Base-by-base conservation (phyloP, 495 filamentous ascomycete genomes). In the Penicillium maclennaniae region DNA sequence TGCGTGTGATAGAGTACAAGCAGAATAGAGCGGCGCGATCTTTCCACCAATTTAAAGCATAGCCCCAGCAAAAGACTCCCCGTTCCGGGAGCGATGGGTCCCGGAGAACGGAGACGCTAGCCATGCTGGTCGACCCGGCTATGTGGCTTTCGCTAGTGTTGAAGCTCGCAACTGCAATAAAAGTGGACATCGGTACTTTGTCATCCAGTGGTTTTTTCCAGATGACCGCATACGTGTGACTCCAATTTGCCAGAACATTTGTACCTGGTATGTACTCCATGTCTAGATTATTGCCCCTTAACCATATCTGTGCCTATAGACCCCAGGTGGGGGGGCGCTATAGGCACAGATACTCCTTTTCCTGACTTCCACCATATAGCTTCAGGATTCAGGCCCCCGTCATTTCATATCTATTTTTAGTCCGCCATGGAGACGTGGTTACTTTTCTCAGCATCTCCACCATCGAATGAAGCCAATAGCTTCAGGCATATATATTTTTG, bases 1-100 rank as follows among this genome's bases (percentile, higher is more conserved):
- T 76, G 67, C n/a, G 68, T 50, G 17, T 66, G 69, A 0, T 67
- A 53, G 57, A n/a, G 72, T 69, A 56, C 75, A 69, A 48, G 71
- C 65, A 56, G 51, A 68, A 49, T 75, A 39, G n/a, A 60, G 39
- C 25, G 56, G 63, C 16, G 45, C 54, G 28, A 31, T 55, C 45
- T 0, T 64, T 49, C 5, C 46, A 27, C 15, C n/a, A 28, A 57
- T 48, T 71, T 72, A 56, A 65, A 70, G 63, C 67, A 58, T 61
- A 75, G 19, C 60, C 60, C 23, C 23, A 23, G 23, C n/a, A 75
- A 49, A 7, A 37, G 55, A 21, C 67, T 64, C n/a, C 61, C 60
- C 43, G 36, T 19, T 26, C 53, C 21, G 51, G 47, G 8, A 55
- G 42, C 14, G 41, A 53, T 47, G 53, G 58, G 38, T 46, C 42